phyloP scores from a whole-genome alignment of 495 filamentous ascomycete genomes.

The Aspergillus baeticus region DNA sequence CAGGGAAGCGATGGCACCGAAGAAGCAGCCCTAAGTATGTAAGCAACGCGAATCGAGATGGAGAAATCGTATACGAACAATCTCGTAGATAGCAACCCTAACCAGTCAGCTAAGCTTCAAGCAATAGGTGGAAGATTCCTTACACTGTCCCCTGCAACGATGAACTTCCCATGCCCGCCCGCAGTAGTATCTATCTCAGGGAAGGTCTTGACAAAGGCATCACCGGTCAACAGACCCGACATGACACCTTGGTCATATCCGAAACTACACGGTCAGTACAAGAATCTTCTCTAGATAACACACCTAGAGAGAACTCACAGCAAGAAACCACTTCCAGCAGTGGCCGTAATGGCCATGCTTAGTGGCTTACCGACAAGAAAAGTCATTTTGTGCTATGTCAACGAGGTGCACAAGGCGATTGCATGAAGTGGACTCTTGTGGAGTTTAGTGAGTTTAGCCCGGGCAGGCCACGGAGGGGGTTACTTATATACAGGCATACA shows the following conservation, averaged over 20 bases:
- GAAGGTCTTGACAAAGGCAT: conserved; percentile 31
- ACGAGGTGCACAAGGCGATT: conserved; percentile 4
- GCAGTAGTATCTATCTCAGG: conserved; percentile 35
- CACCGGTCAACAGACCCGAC: conserved; percentile 34
- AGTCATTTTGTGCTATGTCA: conserved; percentile 11
- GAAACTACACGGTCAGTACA: conserved; percentile 23
- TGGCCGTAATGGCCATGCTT: conserved; percentile 37
- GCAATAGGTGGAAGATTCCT: background rate
- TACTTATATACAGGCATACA: conserved; percentile 1
- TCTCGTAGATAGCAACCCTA: conserved; percentile 39
- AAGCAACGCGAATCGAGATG: background rate
- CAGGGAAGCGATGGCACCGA: conserved; percentile 53
- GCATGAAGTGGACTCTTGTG: background rate
- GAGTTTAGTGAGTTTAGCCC: background rate
- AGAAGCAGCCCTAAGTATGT: conserved; percentile 47
- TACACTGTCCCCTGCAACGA: conserved; percentile 38
- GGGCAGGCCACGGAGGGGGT: background rate
- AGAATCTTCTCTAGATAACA: too few species aligned
- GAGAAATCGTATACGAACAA: conserved; percentile 20
- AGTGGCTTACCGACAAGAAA: conserved; percentile 29
- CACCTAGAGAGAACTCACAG: conserved; percentile 26
- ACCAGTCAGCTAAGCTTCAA: background rate
- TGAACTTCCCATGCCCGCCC: conserved; percentile 30
- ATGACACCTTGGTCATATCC: conserved; percentile 48
- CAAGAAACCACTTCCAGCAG: conserved; percentile 40